Conservation (phyloP, 345 rosid genomes). For the Euphorbia pulcherrima region DNA sequence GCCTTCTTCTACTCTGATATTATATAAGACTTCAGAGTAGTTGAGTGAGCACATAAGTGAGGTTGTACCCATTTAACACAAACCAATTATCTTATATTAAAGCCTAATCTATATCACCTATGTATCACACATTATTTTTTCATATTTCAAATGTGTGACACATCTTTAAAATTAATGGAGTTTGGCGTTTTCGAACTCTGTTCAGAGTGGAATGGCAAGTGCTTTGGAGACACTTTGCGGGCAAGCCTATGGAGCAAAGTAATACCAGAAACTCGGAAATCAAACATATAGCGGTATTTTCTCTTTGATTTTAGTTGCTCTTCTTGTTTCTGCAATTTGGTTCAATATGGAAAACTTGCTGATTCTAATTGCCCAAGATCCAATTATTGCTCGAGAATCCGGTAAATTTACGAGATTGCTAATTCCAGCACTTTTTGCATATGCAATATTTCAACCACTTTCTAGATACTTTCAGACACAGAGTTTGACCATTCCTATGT, state of each 20-base stretch:
- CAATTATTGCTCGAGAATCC: slow-evolving; percentile 21
- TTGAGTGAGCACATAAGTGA: no score
- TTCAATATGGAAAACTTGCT: slow-evolving; percentile 21
- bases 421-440: slow-evolving; percentile 19
- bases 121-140: no score
- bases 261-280: slow-evolving; percentile 18
- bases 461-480: slow-evolving; percentile 21
- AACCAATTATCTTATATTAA: no score
- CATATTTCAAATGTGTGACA: no score
- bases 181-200: no score
- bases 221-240: slow-evolving; percentile 17
- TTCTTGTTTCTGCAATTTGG: slow-evolving; percentile 14
- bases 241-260: slow-evolving; percentile 27
- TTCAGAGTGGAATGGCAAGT: slow-evolving; percentile 23
- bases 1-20: no score
- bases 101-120: no score
- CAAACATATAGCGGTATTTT: slow-evolving; percentile 21
- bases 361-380: slow-evolving; percentile 18
- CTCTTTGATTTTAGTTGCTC: slow-evolving; percentile 11
- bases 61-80: no score
- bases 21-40: no score
- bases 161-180: no score
- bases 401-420: slow-evolving; percentile 18
- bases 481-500: slow-evolving; percentile 22
- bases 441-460: slow-evolving; percentile 24